Evolutionary conservation across 208 protist genomes (phyloP).

Genomic region (Baffinella frigidus): DNA sequence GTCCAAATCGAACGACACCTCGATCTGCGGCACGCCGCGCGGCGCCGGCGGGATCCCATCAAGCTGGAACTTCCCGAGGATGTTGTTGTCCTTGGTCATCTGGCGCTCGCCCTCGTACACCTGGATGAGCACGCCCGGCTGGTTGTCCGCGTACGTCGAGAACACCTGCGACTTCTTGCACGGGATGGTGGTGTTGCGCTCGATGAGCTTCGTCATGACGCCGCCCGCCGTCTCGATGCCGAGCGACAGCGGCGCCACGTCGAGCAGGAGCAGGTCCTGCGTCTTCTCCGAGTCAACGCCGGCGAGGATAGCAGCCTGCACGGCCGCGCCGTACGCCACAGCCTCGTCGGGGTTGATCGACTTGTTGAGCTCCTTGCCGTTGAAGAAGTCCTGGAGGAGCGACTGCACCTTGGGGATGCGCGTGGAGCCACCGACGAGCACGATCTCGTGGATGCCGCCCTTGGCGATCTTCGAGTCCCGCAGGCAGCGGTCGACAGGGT

Average conservation of each 20-base stretch:
- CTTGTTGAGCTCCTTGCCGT: conserved; percentile 82
- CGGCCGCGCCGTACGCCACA: conserved; percentile 83
- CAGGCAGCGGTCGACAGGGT: conserved; percentile 81
- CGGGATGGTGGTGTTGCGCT: conserved; percentile 77
- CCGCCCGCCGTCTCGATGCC: conserved; percentile 91
- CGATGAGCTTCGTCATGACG: conserved; percentile 90
- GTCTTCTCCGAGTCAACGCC: conserved; percentile 72
- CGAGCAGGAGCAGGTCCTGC: conserved; percentile 58
- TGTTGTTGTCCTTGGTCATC: conserved; percentile 96
- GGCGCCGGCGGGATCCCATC: conserved; percentile 86
- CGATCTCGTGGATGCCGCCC: conserved; percentile 81
- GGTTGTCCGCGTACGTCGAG: conserved; percentile 95
- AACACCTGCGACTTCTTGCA: conserved; percentile 82
- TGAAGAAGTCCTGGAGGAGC: conserved; percentile 93
- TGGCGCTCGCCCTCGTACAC: conserved; percentile 99
- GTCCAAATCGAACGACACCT: conserved; percentile 99
- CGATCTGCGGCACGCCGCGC: conserved; percentile 87
- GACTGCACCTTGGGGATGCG: conserved; percentile 95
- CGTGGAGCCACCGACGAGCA: conserved; percentile 86
- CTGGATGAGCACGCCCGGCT: conserved; percentile 95
- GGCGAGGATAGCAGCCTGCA: conserved; percentile 92
- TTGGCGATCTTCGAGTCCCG: conserved; percentile 84
- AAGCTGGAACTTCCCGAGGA: conserved; percentile 93
- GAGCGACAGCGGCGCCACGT: conserved; percentile 78
- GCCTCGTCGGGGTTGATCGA: conserved; percentile 82